These are phyloP conservation scores for Calvatia gigantea DNA, from an alignment of 768 basidiomycete species.

Conservation along the genomic window DNA sequence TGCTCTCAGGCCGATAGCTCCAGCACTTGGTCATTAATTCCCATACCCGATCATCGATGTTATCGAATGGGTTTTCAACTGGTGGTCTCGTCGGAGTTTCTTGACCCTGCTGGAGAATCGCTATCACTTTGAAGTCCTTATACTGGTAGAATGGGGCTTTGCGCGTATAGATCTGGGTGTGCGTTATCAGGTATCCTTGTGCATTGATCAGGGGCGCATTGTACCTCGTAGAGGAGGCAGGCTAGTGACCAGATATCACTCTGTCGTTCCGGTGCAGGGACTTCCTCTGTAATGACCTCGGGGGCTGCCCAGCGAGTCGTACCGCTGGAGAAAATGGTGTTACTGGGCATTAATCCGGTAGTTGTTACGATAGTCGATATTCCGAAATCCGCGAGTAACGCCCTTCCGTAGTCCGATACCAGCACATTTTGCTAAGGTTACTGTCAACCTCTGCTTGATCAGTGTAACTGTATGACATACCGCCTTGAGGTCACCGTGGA, in stretches of 20 bases:
- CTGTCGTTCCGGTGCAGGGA: neutral
- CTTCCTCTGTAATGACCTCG: neutral
- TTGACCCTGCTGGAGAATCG: neutral
- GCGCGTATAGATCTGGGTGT: neutral
- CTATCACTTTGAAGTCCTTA: neutral
- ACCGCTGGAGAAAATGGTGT: neutral
- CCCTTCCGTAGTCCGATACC: no score
- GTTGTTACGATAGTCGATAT: neutral
- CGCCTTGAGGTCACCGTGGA: constrained; percentile 7
- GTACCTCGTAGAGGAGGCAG: neutral
- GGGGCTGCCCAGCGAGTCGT: neutral
- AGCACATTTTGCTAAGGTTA: neutral
- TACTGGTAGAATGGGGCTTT: neutral
- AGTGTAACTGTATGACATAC: neutral
- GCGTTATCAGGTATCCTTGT: neutral
- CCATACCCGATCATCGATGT: neutral
- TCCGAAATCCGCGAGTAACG: neutral
- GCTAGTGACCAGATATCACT: constrained; percentile 1
- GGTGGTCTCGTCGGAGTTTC: neutral
- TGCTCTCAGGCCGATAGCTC: neutral
- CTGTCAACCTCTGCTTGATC: neutral
- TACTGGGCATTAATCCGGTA: neutral
- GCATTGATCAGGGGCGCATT: no score
- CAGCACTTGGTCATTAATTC: neutral
- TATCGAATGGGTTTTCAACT: neutral